phyloP scores from a whole-genome alignment of 106 monocot species.

The Iris macrosiphon region DNA sequence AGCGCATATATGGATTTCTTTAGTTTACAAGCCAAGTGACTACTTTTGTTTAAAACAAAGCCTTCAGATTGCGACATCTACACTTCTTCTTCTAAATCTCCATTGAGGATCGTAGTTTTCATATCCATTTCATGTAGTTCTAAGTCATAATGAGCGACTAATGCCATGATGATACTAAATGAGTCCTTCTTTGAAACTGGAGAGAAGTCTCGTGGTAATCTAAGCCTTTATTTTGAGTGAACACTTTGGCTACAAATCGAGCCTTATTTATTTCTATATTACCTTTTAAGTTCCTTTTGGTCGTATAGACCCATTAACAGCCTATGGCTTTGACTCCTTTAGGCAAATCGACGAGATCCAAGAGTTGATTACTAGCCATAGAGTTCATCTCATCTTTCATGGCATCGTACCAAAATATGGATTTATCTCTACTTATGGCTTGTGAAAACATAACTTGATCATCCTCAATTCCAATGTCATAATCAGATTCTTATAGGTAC shows the following conservation, averaged over 20 bases:
- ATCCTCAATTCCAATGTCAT: background rate
- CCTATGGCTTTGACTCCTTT: background rate
- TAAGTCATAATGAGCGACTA: background rate
- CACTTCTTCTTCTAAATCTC: background rate
- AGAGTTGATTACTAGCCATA: slow-evolving; percentile 4
- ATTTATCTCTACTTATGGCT: background rate
- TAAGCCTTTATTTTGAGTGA: slow-evolving; percentile 5
- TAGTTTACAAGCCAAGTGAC: background rate
- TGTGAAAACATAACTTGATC: background rate
- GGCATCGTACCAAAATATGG: slow-evolving; percentile 1
- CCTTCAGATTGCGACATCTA: background rate
- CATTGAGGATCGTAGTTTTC: slow-evolving; percentile 2
- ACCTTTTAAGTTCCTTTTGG: slow-evolving; percentile 4
- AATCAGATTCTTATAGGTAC: slow-evolving; percentile 2
- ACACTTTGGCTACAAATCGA: background rate
- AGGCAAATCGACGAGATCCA: slow-evolving; percentile 6
- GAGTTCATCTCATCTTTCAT: slow-evolving; percentile 12
- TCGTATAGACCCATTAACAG: slow-evolving; percentile 9
- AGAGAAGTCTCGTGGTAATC: background rate
- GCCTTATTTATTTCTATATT: slow-evolving; percentile 8
- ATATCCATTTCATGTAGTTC: slow-evolving; percentile 10
- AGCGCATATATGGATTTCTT: slow-evolving; percentile 7
- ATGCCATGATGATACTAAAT: background rate
- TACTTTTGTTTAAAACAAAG: background rate
- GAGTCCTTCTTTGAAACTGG: background rate